Evolutionary conservation across 306 rosid genomes (phyloP).

Genomic region (Lathyrus tuberosus): DNA sequence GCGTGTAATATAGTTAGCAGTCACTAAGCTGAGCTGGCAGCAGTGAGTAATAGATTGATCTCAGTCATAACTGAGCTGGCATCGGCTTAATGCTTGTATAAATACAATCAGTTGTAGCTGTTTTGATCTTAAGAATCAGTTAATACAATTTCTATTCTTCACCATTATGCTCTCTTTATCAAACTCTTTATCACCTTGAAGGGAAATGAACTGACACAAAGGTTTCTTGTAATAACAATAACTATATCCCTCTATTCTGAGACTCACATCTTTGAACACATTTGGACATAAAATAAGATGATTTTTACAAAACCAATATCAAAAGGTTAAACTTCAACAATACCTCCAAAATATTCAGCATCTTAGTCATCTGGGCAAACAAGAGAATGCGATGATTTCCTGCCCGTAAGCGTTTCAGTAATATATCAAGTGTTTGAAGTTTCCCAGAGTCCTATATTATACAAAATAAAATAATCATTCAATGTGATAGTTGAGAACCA

Average conservation of each 20-base stretch:
- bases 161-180: too few species aligned
- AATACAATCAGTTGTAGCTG: too few species aligned
- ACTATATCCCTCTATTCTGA: constrained; percentile 16
- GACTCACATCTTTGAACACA: constrained; percentile 21
- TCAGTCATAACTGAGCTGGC: too few species aligned
- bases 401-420: constrained; percentile 90
- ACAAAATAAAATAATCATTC: constrained; percentile 30
- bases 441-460: constrained; percentile 91
- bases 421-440: constrained; percentile 97
- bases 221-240: constrained; percentile 18
- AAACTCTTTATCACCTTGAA: constrained; percentile 31
- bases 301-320: constrained; percentile 12
- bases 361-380: constrained; percentile 99
- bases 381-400: constrained; percentile 93
- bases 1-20: too few species aligned
- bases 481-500: neutral
- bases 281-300: constrained; percentile 7
- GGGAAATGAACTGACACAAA: constrained; percentile 27
- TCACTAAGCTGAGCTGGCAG: too few species aligned
- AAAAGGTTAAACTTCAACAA: constrained; percentile 33
- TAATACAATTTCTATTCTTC: too few species aligned
- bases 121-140: too few species aligned
- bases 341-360: constrained; percentile 99
- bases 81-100: too few species aligned
- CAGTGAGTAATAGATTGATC: too few species aligned